These are phyloP conservation scores for Neckera pumila DNA, from an alignment of 225 moss, liverwort and hornwort genomes.

Conservation along the genomic window DNA sequence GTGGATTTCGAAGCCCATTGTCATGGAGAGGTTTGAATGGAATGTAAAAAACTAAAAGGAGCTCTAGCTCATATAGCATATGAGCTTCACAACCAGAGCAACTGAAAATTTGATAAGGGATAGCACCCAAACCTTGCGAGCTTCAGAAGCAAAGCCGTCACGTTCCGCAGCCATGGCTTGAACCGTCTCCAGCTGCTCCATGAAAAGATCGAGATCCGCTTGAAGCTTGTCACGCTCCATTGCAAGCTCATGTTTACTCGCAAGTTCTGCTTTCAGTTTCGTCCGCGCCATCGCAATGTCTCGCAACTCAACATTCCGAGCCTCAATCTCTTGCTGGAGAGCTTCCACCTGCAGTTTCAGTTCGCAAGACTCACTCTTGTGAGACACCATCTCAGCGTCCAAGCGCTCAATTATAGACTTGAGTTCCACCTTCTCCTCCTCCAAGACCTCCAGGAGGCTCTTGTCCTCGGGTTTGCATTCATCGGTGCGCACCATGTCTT, in stretches of 20 bases:
- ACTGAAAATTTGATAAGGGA: background rate
- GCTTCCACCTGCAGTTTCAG: background rate
- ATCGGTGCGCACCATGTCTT: background rate
- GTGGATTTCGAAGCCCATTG: background rate
- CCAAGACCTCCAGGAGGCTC: slow-evolving; percentile 5
- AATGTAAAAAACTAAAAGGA: background rate
- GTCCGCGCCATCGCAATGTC: background rate
- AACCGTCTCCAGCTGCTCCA: slow-evolving; percentile 56
- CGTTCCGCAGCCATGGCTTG: slow-evolving; percentile 48
- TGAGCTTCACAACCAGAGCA: background rate
- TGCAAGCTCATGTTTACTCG: slow-evolving; percentile 18
- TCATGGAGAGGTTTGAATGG: background rate
- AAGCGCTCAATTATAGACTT: slow-evolving; percentile 14
- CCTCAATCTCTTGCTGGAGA: slow-evolving; percentile 8
- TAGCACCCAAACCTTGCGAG: slow-evolving; percentile 37
- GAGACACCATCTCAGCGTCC: slow-evolving; percentile 4
- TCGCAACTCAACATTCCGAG: background rate
- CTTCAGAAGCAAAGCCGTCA: slow-evolving; percentile 41
- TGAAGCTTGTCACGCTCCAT: slow-evolving; percentile 59
- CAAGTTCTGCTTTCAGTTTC: slow-evolving; percentile 3
- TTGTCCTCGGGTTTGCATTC: background rate
- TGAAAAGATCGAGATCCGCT: slow-evolving; percentile 48
- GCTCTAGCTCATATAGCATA: background rate
- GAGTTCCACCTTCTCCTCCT: slow-evolving; percentile 27
- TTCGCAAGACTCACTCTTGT: slow-evolving; percentile 3